phyloP scores from a whole-genome alignment of 2,329 filamentous ascomycete genomes.

The Alternaria arbusti region DNA sequence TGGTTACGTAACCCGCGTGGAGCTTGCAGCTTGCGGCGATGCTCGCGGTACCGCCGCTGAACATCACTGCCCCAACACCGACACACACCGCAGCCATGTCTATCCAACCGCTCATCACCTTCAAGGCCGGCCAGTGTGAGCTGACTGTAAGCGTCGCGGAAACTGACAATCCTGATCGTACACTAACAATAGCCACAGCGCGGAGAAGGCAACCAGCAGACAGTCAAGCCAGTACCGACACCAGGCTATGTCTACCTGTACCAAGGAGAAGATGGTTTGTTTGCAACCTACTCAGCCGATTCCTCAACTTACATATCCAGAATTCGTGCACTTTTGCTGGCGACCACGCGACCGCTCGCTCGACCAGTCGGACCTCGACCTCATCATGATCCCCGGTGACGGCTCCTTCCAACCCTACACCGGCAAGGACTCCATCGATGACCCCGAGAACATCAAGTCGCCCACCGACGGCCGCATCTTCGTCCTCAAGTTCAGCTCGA shows the following conservation, averaged over 20 bases:
- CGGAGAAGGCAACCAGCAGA: slow-evolving; percentile 48
- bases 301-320: slow-evolving; percentile 52
- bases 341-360: slow-evolving; percentile 75
- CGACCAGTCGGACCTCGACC: slow-evolving; percentile 79
- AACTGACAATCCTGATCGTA: background rate
- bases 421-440: slow-evolving; percentile 58
- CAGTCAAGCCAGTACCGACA: slow-evolving; percentile 74
- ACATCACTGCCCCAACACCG: slow-evolving; percentile 17
- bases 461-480: slow-evolving; percentile 86
- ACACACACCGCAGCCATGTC: slow-evolving; percentile 66
- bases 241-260: slow-evolving; percentile 93
- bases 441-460: slow-evolving; percentile 66
- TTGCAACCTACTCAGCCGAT: background rate
- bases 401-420: slow-evolving; percentile 83
- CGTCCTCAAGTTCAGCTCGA: slow-evolving; percentile 90
- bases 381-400: slow-evolving; percentile 92
- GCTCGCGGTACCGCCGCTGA: background rate
- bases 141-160: slow-evolving; percentile 69
- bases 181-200: slow-evolving; percentile 30
- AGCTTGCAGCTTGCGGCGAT: slow-evolving; percentile 11
- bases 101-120: slow-evolving; percentile 84
- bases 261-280: slow-evolving; percentile 76
- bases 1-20: slow-evolving; percentile 10
- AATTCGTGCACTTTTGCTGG: slow-evolving; percentile 97
- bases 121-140: slow-evolving; percentile 93